phyloP scores from a whole-genome alignment of 768 basidiomycete genomes.

The Crassisporium funariophilum region DNA sequence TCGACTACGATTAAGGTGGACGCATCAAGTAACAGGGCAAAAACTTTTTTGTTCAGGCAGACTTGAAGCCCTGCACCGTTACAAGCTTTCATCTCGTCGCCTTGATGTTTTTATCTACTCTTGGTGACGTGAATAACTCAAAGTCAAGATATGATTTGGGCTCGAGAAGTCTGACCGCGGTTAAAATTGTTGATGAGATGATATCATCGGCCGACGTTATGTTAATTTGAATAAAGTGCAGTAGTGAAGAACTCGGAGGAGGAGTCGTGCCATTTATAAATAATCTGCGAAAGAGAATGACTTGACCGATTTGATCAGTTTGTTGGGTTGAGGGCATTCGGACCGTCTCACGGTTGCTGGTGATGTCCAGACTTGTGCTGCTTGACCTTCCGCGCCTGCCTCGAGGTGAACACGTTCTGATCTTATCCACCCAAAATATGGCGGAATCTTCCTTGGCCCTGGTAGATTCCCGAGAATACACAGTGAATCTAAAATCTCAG shows the following conservation, averaged over 20 bases:
- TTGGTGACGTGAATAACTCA: too few relatives aligned
- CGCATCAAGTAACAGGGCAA: conserved; percentile 10
- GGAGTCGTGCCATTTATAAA: background rate
- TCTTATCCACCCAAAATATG: conserved; percentile 42
- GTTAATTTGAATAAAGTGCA: too few relatives aligned
- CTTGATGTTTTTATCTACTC: conserved; percentile 7
- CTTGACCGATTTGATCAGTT: conserved; percentile 2
- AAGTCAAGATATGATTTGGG: too few relatives aligned
- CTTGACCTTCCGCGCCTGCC: conserved; percentile 20
- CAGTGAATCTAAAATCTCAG: conserved; percentile 31
- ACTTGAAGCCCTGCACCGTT: background rate
- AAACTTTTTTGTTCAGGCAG: conserved; percentile 4
- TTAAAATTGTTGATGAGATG: too few relatives aligned
- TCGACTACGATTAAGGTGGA: conserved; percentile 13
- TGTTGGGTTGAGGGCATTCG: conserved; percentile 19
- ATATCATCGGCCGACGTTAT: too few relatives aligned
- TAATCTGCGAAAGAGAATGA: background rate
- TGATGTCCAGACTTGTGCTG: conserved; percentile 9
- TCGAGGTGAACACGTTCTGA: conserved; percentile 50
- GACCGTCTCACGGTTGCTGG: conserved; percentile 24
- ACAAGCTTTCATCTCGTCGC: background rate
- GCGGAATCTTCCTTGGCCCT: conserved; percentile 29
- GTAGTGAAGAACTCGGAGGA: conserved; percentile 5
- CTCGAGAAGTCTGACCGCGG: too few relatives aligned
- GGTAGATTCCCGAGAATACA: conserved; percentile 32